Percentiles rank a stretch among this genome's conserved stretches.
Evolutionary conservation across 345 rosid genomes (phyloP).

Genomic region (Angophora floribunda): DNA sequence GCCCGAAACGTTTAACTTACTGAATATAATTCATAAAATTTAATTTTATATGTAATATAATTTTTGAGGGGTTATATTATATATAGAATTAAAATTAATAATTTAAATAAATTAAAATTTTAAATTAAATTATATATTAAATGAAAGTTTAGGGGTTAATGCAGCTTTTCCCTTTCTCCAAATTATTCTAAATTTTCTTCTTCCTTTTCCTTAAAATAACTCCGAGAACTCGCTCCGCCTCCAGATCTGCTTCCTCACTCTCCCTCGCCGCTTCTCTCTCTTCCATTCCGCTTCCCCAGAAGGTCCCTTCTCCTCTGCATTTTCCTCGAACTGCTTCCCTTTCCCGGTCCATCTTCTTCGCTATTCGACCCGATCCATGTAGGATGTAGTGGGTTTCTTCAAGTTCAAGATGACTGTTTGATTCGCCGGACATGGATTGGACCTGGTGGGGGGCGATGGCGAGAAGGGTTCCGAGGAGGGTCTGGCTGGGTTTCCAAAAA

Average conservation of each 20-base stretch:
- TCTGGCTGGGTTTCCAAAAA: slow-evolving; percentile 63
- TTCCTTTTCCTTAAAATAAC: not conserved
- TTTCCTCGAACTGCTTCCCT: not conserved
- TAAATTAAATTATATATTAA: too few species aligned
- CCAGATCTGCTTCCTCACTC: not conserved
- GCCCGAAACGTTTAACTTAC: too few species aligned
- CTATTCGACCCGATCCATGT: not conserved
- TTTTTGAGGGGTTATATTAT: too few species aligned
- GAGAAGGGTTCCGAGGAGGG: slow-evolving; percentile 43
- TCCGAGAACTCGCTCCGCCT: not conserved
- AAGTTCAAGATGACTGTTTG: not conserved
- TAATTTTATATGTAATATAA: too few species aligned
- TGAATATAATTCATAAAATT: too few species aligned
- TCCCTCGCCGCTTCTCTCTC: not conserved
- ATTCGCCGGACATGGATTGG: slow-evolving; percentile 19
- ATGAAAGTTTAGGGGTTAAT: too few species aligned
- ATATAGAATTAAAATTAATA: too few species aligned
- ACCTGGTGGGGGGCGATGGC: slow-evolving; percentile 21
- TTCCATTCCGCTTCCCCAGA: not conserved
- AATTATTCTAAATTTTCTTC: not conserved
- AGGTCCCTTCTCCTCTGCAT: not conserved
- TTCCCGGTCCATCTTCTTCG: not conserved
- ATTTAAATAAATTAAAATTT: too few species aligned
- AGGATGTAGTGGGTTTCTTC: slow-evolving; percentile 7
- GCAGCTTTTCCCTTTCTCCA: rapidly evolving